These are phyloP conservation scores for Tolypocladium capitatum DNA, from an alignment of 2,329 filamentous ascomycete species.

Conservation along the genomic window DNA sequence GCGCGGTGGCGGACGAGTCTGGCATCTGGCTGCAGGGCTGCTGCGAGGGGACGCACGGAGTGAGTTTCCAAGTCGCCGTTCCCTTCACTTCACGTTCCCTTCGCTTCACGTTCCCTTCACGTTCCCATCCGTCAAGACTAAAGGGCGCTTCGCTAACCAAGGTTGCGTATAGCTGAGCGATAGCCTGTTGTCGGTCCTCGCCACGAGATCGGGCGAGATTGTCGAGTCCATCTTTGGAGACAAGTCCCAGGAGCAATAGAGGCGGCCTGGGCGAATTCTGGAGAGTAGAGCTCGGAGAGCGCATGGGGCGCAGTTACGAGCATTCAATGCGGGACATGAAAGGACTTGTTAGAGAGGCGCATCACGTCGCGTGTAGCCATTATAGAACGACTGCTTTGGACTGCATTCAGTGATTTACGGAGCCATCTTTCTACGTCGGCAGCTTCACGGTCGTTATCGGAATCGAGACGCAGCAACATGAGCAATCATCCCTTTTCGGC, in stretches of 20 bases:
- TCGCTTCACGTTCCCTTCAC: neutral
- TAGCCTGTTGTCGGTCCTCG: slow-evolving; percentile 66
- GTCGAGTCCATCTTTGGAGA: slow-evolving; percentile 57
- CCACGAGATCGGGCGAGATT: slow-evolving; percentile 64
- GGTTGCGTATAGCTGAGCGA: slow-evolving; percentile 51
- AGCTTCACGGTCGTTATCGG: neutral
- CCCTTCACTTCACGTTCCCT: no score
- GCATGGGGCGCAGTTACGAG: no score
- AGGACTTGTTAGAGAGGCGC: neutral
- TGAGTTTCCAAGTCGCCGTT: slow-evolving; percentile 50
- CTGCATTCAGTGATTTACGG: neutral
- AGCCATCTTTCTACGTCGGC: neutral
- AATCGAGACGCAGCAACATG: neutral
- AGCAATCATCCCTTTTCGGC: neutral
- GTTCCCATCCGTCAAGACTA: neutral
- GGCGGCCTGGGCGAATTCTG: no score
- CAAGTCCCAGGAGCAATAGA: neutral
- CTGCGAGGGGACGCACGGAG: slow-evolving; percentile 83
- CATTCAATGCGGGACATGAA: neutral
- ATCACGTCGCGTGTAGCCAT: neutral
- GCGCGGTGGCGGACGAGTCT: slow-evolving; percentile 55
- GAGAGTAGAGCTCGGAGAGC: neutral
- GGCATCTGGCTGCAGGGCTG: slow-evolving; percentile 91
- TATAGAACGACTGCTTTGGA: neutral
- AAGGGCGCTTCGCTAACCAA: slow-evolving; percentile 7